Conservation (phyloP, 2,329 filamentous ascomycete species). For the Microdochium nivale region DNA sequence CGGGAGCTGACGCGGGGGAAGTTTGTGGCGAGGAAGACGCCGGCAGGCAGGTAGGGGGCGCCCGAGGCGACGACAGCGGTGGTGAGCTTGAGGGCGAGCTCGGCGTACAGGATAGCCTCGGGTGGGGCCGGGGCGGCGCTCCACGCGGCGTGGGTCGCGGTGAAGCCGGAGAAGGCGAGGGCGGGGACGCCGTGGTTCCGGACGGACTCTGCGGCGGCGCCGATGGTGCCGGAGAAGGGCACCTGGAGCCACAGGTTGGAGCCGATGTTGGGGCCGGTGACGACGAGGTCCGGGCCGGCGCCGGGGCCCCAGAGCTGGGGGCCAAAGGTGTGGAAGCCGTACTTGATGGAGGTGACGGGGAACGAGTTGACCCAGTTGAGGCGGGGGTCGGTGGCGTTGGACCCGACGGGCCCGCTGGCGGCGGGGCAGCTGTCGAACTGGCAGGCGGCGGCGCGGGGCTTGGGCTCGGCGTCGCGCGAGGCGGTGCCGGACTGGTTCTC, state of each 20-base stretch:
- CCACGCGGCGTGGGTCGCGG: neutral
- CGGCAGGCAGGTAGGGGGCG: constrained; percentile 52
- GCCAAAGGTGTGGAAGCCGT: neutral
- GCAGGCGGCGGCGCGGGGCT: constrained; percentile 40
- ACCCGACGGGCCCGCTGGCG: constrained; percentile 45
- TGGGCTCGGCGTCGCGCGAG: constrained; percentile 40
- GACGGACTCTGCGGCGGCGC: neutral
- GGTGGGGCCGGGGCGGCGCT: constrained; percentile 38
- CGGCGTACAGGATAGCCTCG: constrained; percentile 52
- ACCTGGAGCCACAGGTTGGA: neutral
- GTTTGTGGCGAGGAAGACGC: constrained; percentile 61
- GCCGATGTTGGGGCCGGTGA: neutral
- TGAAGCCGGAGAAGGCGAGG: neutral
- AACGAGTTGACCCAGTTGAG: constrained; percentile 52
- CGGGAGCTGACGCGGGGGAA: constrained; percentile 43
- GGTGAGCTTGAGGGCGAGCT: constrained; percentile 51
- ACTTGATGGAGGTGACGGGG: neutral
- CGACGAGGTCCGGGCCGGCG: neutral
- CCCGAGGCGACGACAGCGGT: constrained; percentile 44
- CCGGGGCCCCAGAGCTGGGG: constrained; percentile 16
- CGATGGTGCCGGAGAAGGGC: neutral
- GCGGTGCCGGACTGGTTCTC: constrained; percentile 48
- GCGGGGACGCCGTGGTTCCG: neutral
- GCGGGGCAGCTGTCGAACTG: constrained; percentile 53
- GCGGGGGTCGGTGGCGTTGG: constrained; percentile 45